Evolutionary conservation across 148 eudicot genomes (phyloP).

Genomic region (Rhododendron simsii): DNA sequence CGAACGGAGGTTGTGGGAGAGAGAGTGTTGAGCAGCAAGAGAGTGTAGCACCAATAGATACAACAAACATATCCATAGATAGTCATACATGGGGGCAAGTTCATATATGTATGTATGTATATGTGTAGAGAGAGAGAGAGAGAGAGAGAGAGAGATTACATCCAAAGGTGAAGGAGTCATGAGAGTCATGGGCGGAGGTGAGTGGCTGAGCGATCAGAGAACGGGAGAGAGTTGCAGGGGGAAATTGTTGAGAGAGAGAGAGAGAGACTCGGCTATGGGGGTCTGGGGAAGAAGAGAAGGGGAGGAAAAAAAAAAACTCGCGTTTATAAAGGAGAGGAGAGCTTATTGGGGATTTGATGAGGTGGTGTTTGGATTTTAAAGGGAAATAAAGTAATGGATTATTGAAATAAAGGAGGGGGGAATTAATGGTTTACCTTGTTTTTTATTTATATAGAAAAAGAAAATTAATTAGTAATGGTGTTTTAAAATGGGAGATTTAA

Average conservation of each 20-base stretch:
- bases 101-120: neutral
- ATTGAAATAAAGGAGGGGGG: neutral
- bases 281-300: neutral
- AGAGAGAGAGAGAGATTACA: conserved; percentile 15
- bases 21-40: neutral
- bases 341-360: neutral
- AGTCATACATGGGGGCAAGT: neutral
- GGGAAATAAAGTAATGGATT: neutral
- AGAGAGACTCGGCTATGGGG: neutral
- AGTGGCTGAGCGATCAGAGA: neutral
- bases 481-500: neutral
- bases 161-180: conserved; percentile 23
- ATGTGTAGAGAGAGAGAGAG: neutral
- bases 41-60: neutral
- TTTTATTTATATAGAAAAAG: neutral
- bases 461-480: neutral
- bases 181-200: conserved; percentile 19
- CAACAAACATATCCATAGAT: neutral
- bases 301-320: neutral
- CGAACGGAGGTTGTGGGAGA: neutral
- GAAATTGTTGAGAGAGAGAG: neutral
- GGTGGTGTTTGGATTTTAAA: neutral
- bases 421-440: neutral
- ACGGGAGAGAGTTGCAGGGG: conserved; percentile 4
- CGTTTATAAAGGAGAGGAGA: neutral